These are phyloP conservation scores for Xylariaceae sp. DNA, from an alignment of 2,329 filamentous ascomycete genomes.

Conservation along the genomic window DNA sequence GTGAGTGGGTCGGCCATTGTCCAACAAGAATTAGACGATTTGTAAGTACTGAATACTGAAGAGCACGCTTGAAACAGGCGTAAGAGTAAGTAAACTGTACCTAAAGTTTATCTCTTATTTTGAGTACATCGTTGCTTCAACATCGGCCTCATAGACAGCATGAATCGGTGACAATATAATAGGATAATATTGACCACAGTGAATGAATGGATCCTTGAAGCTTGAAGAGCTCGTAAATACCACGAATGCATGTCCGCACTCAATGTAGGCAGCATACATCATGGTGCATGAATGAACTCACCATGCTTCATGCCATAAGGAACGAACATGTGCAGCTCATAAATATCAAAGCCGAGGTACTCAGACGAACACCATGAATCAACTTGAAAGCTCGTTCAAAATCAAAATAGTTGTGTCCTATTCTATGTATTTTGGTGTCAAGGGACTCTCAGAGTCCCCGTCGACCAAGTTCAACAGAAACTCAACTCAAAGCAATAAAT, in stretches of 20 bases:
- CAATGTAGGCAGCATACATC: neutral
- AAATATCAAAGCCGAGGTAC: neutral
- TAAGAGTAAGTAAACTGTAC: no score
- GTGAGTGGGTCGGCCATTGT: slow-evolving; percentile 15
- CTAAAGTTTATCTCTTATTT: no score
- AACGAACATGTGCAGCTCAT: neutral
- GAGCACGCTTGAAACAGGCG: no score
- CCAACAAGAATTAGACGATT: slow-evolving; percentile 3
- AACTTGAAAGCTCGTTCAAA: neutral
- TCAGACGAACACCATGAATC: neutral
- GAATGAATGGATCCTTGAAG: neutral
- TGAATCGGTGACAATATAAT: no score
- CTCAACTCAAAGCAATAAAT: slow-evolving; percentile 7
- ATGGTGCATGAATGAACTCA: no score
- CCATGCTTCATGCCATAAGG: neutral
- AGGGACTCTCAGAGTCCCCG: slow-evolving; percentile 22
- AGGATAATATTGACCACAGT: neutral
- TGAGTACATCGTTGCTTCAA: no score
- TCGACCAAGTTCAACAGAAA: slow-evolving; percentile 9
- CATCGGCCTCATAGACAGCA: no score
- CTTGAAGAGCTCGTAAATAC: neutral
- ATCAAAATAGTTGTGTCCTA: neutral
- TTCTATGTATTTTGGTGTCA: slow-evolving; percentile 4
- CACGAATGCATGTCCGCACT: neutral
- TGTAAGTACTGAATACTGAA: neutral